phyloP scores from a whole-genome alignment of 2,329 filamentous ascomycete species.

The Ceratocystis eucalypticola region DNA sequence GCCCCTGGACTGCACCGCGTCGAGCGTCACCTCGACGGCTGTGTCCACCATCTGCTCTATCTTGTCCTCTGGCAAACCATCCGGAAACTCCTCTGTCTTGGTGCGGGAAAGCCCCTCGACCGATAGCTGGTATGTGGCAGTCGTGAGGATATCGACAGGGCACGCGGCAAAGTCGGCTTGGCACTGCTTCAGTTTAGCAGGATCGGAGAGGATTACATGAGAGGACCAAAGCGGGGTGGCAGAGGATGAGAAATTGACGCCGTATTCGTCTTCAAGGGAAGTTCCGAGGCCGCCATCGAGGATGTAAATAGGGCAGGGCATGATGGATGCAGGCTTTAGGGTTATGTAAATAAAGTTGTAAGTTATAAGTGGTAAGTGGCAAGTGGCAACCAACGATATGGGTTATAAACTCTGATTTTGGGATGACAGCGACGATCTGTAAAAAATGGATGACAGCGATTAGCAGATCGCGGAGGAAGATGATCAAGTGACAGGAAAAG shows the following conservation, averaged over 20 bases:
- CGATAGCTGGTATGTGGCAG: constrained; percentile 54
- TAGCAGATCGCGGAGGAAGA: no score
- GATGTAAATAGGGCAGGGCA: constrained; percentile 29
- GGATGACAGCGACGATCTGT: no score
- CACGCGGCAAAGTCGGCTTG: constrained; percentile 42
- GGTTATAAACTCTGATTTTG: no score
- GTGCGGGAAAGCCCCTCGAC: constrained; percentile 42
- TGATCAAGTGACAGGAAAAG: neutral
- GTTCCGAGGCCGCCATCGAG: constrained; percentile 57
- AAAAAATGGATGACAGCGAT: no score
- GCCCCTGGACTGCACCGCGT: constrained; percentile 22
- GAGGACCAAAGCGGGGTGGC: constrained; percentile 54
- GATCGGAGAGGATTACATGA: constrained; percentile 45
- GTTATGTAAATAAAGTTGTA: neutral
- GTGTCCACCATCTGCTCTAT: constrained; percentile 26
- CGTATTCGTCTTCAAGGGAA: constrained; percentile 46
- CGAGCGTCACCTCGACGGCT: constrained; percentile 33
- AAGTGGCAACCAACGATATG: no score
- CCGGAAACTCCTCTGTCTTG: constrained; percentile 29
- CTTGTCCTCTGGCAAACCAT: constrained; percentile 28
- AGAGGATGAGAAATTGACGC: constrained; percentile 34
- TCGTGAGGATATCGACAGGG: constrained; percentile 50
- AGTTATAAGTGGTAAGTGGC: no score
- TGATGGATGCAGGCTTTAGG: neutral
- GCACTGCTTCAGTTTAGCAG: constrained; percentile 37